Evolutionary conservation across 495 filamentous ascomycete genomes (phyloP), one percentile per base, ranked within the genome.

Genomic region (Aspergillus cavernicola): DNA sequence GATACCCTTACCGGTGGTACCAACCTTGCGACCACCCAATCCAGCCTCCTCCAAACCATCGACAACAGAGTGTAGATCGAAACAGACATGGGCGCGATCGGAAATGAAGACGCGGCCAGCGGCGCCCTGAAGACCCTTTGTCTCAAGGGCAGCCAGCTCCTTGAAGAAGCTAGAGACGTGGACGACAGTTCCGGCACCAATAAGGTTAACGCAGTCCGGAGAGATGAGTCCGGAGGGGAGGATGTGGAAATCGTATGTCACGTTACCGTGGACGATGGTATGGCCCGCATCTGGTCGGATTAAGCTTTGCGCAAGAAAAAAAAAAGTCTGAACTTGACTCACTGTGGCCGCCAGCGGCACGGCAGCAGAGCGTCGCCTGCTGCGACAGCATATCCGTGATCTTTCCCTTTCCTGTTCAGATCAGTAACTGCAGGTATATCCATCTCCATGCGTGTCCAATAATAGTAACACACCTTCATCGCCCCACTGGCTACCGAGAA

Each of bases 91-190:
- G 29, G 85, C 86, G 54, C 92, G 82, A 64, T 92, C 87, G 23
- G 81, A 85, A 66, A 96, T 80, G 66, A 88, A 87, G 45, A 95
- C 82, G 58, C 90, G 81, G 57, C 77, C 68, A 49, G 80, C 78
- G 22, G 80, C 79, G 54, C 80, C 76, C 16, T 78, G 65, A 43
- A 95, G 68, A 15, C 91, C 90, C 72, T 95, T 87, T 35, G 71
- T 70, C 64, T 90, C 78, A 13, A 92, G 68, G 22, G 77, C 77
- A 43, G 78, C 78, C 50, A 96, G 77, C 71, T 97, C 92, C 66
- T 86, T 84, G 81, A 95, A 95, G 80, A 97, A 93, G 39, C 78
- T 80, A 43, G 87, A 87, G 40, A 95, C 77, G 75, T 96, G 87
- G 51, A 96, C 80, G 49, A 95, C 90, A 43, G 85, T 85, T 48